These are phyloP conservation scores for Suhomyces bokatorum DNA, from an alignment of 1,139 yeast genomes.

Conservation along the genomic window DNA sequence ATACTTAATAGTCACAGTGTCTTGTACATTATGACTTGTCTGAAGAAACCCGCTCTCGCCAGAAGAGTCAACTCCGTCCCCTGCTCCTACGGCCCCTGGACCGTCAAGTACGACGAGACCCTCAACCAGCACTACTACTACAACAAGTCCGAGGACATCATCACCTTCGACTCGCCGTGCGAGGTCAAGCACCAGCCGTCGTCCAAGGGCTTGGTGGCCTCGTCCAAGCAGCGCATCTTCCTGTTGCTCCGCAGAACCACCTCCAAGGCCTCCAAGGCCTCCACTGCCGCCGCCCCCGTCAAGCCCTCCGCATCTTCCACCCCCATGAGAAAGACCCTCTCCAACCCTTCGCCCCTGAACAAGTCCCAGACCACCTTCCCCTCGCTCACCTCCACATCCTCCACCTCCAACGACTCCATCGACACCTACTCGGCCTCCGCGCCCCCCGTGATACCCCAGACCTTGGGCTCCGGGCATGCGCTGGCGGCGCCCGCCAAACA, in stretches of 20 bases:
- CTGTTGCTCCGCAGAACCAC: conserved; percentile 7
- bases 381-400: conserved; percentile 16
- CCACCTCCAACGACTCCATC: conserved; percentile 10
- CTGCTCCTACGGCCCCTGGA: conserved; percentile 15
- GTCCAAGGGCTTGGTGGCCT: neutral
- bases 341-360: conserved; percentile 19
- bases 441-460: conserved; percentile 14
- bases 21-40: neutral
- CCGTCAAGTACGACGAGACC: conserved; percentile 30
- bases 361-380: conserved; percentile 7
- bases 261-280: conserved; percentile 1
- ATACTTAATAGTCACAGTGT: no score
- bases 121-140: conserved; percentile 41
- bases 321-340: neutral
- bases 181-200: conserved; percentile 31
- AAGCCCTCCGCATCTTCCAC: neutral
- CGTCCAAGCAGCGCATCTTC: conserved; percentile 7
- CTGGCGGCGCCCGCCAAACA: no score
- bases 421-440: conserved; percentile 5
- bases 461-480: conserved; percentile 21
- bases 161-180: conserved; percentile 43
- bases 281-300: no score
- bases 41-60: neutral
- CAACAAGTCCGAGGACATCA: conserved; percentile 31
- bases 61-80: neutral